These are phyloP conservation scores for Hygrocybe coccinea DNA, from an alignment of 768 basidiomycete species.

Conservation along the genomic window DNA sequence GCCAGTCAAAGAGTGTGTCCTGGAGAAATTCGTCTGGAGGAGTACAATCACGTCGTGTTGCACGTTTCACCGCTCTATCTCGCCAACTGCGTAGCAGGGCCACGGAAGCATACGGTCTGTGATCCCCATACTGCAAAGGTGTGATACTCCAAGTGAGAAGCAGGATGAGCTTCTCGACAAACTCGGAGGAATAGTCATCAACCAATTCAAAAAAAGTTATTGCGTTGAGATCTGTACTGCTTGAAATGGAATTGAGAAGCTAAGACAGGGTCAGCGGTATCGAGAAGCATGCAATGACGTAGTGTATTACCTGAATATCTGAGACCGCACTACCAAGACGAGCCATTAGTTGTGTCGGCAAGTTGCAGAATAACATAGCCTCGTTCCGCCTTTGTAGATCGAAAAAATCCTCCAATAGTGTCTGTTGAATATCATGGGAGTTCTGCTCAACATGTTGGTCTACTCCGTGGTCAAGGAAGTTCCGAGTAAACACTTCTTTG, in stretches of 20 bases:
- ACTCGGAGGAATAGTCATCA: conserved; percentile 37
- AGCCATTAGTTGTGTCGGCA: conserved; percentile 57
- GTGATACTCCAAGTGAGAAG: conserved; percentile 80
- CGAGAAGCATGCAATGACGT: not conserved
- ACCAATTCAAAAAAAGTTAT: conserved; percentile 55
- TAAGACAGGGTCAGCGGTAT: conserved; percentile 24
- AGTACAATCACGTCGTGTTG: conserved; percentile 55
- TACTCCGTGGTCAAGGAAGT: conserved; percentile 27
- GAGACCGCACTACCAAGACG: conserved; percentile 57
- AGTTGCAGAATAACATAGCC: conserved; percentile 67
- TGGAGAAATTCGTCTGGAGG: conserved; percentile 64
- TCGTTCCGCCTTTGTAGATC: conserved; percentile 77
- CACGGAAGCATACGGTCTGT: conserved; percentile 69
- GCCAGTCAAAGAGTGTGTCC: conserved; percentile 76
- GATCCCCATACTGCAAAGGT: conserved; percentile 75
- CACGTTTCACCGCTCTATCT: conserved; percentile 55
- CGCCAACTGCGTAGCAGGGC: conserved; percentile 64
- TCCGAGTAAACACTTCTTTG: conserved; percentile 43
- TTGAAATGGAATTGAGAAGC: conserved; percentile 75
- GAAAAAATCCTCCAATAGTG: conserved; percentile 54
- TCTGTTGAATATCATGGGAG: conserved; percentile 40
- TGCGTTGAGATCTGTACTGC: conserved; percentile 53
- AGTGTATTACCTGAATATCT: conserved; percentile 41
- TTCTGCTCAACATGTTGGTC: conserved; percentile 38
- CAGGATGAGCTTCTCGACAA: conserved; percentile 66